phyloP scores from a whole-genome alignment of 257 asterid genomes.

The Gardenia jasminoides region DNA sequence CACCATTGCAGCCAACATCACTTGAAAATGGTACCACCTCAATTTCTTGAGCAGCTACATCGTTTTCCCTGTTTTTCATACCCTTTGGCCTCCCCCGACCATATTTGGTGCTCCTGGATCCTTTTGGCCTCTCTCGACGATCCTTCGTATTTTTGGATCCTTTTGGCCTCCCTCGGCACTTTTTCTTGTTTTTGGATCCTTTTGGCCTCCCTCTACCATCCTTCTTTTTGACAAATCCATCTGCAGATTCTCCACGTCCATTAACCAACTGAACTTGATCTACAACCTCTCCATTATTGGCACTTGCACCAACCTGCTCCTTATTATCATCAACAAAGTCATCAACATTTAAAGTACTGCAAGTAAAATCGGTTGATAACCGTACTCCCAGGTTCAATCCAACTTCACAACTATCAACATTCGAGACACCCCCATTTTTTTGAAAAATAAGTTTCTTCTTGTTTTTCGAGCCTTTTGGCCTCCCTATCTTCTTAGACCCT shows the following conservation, averaged over 20 bases:
- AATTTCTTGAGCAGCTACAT: neutral
- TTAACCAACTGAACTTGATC: neutral
- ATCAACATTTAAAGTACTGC: neutral
- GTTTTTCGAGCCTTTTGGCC: constrained; percentile 39
- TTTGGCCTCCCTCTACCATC: constrained; percentile 12
- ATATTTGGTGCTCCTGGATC: constrained; percentile 16
- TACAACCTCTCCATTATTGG: neutral
- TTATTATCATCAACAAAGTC: neutral
- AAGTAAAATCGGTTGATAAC: neutral
- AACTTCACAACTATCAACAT: neutral
- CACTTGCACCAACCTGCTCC: neutral
- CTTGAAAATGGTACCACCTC: neutral
- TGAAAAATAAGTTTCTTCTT: constrained; percentile 10
- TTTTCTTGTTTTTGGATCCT: constrained; percentile 19
- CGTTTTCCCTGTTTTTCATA: neutral
- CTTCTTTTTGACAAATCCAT: neutral
- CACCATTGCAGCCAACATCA: neutral
- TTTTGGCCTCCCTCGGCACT: neutral
- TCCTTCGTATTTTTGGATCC: neutral
- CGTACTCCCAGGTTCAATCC: neutral
- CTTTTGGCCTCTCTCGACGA: constrained; percentile 9
- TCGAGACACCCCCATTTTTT: neutral
- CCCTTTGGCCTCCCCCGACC: neutral
- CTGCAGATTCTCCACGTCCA: neutral
- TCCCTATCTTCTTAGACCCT: constrained; percentile 27